Base-by-base conservation (phyloP, 2,329 filamentous ascomycete species). In the Fusarium piperis region DNA sequence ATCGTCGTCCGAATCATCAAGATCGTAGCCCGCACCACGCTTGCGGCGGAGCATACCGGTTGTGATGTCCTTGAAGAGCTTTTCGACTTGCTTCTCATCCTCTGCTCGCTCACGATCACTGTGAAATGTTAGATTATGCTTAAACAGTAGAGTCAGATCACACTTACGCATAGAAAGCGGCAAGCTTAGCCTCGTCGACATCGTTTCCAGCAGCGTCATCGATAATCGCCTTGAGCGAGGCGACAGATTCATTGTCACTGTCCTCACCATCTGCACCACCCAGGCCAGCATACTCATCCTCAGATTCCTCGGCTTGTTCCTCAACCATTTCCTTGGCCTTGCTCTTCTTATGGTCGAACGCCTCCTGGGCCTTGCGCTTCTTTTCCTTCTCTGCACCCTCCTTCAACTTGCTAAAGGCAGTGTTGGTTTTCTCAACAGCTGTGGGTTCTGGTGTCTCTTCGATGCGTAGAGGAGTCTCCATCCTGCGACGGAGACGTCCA, bases 251-350 rank as follows among this genome's bases (percentile, higher is more conserved):
- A 66, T 93, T 89, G 65, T 94, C 93, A 62, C 91, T 92, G 71
- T 95, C 94, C 73, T 98, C 95, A 67, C 95, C 95, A 80, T 95
- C 95, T 12, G 86, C 92, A 70, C 96, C 96, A 73, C 96, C 96
- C 11, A 99, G 86, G 6, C 96, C 96, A 39, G 95, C 95, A 79
- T 98, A 99, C 81, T 99, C 96, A 79, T 99, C 96, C 79, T 99
- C 97, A 0, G 96, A 99, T 82, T 99, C 96, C 76, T 97, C 94
- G 67, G 96, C 95, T 79, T 97, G 94, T 73, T 98, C 96, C 72
- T 98, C 90, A 38, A 99, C 87, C 88, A 97, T 93, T 26, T 92
- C 91, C 77, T 91, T 94, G 1, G 95, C 95, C 78, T 93, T 91
- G 83, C 94, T 97, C 79, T 92, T 95, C 81, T 94, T 95, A 81